Evolutionary conservation across 23 red algal genomes (phyloP), one percentile per base, ranked within the genome.

Genomic region (Gracilaria domingensis): DNA sequence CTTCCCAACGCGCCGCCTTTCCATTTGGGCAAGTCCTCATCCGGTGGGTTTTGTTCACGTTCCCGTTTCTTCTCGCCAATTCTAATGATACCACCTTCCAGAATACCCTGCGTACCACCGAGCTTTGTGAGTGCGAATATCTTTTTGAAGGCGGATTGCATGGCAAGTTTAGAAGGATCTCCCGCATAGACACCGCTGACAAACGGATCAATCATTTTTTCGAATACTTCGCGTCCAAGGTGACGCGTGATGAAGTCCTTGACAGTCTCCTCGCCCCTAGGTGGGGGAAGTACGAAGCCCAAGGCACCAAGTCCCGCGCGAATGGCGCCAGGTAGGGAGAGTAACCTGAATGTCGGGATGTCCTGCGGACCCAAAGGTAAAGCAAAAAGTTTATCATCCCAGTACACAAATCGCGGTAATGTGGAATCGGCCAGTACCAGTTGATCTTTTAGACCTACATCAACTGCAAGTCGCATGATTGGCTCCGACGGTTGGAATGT

Each of bases 161-260:
- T 98, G 74, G 89, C 50, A 21, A 98, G 88, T 51, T 81, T 42
- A 20, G 80, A 85, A 6, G 96, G 81, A 80, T 98, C 93, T 12
- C 96, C 96, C 29, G 96, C 96, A 58, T 98, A 98, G 13, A 98
- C 96, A 12, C 96, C 96, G 36, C 79, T 88, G 64, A 98, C 94
- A 60, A 98, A 98, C 34, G 96, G 96, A 74, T 98, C 96, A 17
- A 98, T 95, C 82, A 98, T 89, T 48, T 94, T 93, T 35, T 79
- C 78, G 75, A 88, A 98, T 35, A 98, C 96, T 61, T 98, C 96
- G 26, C 59, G 54, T 21, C 96, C 96, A 13, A 98, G 75, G 66
- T 98, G 96, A 30, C 96, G 89, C 28, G 96, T 95, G 51, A 98
- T 91, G 79, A 98, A 98, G 36, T 98, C 80, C 74, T 95, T 92